Conservation (phyloP, 2,329 filamentous ascomycete species). For the Ophiostoma novo-ulmi region DNA sequence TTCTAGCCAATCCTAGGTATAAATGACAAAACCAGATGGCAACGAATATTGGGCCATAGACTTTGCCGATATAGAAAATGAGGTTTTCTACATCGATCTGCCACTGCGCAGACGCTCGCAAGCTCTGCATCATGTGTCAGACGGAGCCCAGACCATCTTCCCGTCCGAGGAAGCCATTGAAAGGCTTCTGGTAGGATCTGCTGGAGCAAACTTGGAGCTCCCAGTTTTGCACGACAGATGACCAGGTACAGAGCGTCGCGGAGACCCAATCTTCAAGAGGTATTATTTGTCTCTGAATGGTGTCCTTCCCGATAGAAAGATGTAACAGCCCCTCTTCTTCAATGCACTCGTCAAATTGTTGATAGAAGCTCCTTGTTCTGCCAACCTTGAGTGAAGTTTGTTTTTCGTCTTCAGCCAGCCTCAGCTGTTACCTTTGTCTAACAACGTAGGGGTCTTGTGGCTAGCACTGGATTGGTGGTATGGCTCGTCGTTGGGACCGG, state of each 20-base stretch:
- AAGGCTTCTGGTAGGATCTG: not conserved
- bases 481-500: not conserved
- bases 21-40: slow-evolving; percentile 45
- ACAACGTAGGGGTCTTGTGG: not conserved
- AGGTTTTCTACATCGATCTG: slow-evolving; percentile 43
- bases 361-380: slow-evolving; percentile 12
- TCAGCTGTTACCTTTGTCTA: not conserved
- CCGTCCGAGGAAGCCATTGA: not conserved
- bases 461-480: not conserved
- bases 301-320: slow-evolving; percentile 30
- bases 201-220: slow-evolving; percentile 22
- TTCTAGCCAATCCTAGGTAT: slow-evolving; percentile 32
- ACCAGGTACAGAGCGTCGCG: slow-evolving; percentile 39
- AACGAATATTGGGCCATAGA: slow-evolving; percentile 43
- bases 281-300: slow-evolving; percentile 44
- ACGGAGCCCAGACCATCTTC: slow-evolving; percentile 28
- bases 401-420: not conserved
- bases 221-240: slow-evolving; percentile 36
- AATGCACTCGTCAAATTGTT: slow-evolving; percentile 23
- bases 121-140: slow-evolving; percentile 25
- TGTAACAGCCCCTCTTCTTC: slow-evolving; percentile 26
- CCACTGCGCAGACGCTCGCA: slow-evolving; percentile 37
- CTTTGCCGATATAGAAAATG: slow-evolving; percentile 41
- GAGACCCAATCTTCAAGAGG: slow-evolving; percentile 45
- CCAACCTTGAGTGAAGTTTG: slow-evolving; percentile 35